Percentiles rank a stretch among this genome's conserved stretches.
Conservation (phyloP, 2,329 filamentous ascomycete species). For the Colletotrichum musae region DNA sequence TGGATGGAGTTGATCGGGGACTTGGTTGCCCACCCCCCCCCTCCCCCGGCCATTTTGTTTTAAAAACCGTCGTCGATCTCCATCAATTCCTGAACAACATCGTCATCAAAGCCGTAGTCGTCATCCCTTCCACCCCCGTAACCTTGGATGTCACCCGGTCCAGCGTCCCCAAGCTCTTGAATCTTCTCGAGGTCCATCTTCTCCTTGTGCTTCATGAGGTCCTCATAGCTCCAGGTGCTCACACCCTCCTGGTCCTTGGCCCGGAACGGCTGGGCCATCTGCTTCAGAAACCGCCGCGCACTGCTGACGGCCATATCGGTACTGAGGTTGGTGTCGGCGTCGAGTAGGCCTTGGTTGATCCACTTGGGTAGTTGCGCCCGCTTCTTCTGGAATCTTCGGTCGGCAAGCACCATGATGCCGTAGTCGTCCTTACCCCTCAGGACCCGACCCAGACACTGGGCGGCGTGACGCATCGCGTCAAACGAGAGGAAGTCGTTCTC, state of each 20-base stretch:
- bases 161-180: constrained; percentile 68
- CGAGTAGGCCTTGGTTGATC: constrained; percentile 91
- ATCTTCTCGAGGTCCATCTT: constrained; percentile 80
- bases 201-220: constrained; percentile 83
- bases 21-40: no score
- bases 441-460: constrained; percentile 95
- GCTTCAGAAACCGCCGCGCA: constrained; percentile 89
- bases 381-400: constrained; percentile 94
- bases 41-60: neutral
- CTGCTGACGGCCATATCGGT: constrained; percentile 95
- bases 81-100: constrained; percentile 70
- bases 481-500: constrained; percentile 99
- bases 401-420: constrained; percentile 98
- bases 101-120: constrained; percentile 67
- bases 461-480: constrained; percentile 99
- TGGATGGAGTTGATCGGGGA: no score
- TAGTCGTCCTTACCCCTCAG: constrained; percentile 98
- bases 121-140: constrained; percentile 53
- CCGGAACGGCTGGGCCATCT: constrained; percentile 93
- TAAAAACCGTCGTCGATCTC: constrained; percentile 56
- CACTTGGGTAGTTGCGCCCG: constrained; percentile 92
- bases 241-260: constrained; percentile 90
- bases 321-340: constrained; percentile 89
- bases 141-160: constrained; percentile 47
- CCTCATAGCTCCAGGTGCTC: constrained; percentile 88